A percentile compares a stretch with the other conserved stretches of the same genome.
Conservation (phyloP, 2,329 filamentous ascomycete species). For the Mollisia scopiformis region DNA sequence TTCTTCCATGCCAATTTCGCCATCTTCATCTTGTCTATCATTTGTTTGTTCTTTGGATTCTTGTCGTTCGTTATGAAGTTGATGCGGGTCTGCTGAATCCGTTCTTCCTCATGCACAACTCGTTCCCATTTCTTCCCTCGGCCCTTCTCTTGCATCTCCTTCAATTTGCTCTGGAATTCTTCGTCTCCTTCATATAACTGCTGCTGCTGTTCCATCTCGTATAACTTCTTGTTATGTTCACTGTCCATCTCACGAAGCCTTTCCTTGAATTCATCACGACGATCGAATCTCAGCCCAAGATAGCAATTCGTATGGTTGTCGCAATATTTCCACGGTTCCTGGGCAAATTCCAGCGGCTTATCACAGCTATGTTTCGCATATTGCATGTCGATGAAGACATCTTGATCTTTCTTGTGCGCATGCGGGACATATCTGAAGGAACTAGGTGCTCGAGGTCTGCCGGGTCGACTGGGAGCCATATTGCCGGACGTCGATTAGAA, state of each 20-base stretch:
- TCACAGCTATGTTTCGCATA: slow-evolving; percentile 5
- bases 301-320: slow-evolving; percentile 11
- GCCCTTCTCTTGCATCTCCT: neutral
- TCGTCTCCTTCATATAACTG: slow-evolving; percentile 4
- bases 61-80: slow-evolving; percentile 9
- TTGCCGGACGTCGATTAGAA: neutral
- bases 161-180: neutral
- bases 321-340: slow-evolving; percentile 16
- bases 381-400: slow-evolving; percentile 18
- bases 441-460: neutral
- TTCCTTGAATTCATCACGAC: slow-evolving; percentile 5
- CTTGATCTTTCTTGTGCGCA: slow-evolving; percentile 4
- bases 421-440: neutral
- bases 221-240: neutral
- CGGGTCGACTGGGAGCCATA: neutral
- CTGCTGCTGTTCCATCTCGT: neutral
- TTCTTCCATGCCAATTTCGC: slow-evolving; percentile 8
- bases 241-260: neutral
- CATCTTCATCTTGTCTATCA: slow-evolving; percentile 11
- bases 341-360: neutral
- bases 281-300: slow-evolving; percentile 13
- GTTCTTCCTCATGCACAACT: slow-evolving; percentile 6
- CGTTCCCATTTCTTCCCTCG: slow-evolving; percentile 3
- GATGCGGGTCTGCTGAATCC: slow-evolving; percentile 15
- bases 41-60: slow-evolving; percentile 1